Evolutionary conservation across 116 monocot species (phyloP).

Genomic region (Iris pallida): DNA sequence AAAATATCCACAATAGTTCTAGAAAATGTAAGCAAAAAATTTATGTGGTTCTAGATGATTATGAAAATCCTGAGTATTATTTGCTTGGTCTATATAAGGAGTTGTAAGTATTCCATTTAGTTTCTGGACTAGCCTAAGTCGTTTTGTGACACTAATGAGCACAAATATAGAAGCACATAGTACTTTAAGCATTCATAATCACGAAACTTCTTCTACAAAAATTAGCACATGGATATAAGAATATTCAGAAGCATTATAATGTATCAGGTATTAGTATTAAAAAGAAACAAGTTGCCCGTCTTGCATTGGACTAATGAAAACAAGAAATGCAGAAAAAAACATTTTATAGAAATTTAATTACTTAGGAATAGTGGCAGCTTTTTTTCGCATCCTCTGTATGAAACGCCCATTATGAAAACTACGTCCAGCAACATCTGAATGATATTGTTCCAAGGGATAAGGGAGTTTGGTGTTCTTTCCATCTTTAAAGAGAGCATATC

Average conservation of each 20-base stretch:
- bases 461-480: conserved; percentile 63
- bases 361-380: conserved; percentile 74
- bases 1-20: too few relatives aligned
- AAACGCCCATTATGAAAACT: conserved; percentile 93
- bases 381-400: conserved; percentile 77
- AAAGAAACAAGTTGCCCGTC: neutral
- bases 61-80: too few relatives aligned
- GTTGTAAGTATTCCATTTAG: too few relatives aligned
- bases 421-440: conserved; percentile 74
- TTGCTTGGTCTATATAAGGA: too few relatives aligned
- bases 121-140: too few relatives aligned
- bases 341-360: conserved; percentile 12
- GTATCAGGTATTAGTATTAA: neutral
- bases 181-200: neutral
- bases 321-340: neutral
- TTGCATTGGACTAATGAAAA: too few relatives aligned
- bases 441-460: conserved; percentile 72
- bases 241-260: neutral
- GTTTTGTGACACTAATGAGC: neutral
- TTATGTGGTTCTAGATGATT: too few relatives aligned
- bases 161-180: neutral
- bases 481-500: conserved; percentile 89
- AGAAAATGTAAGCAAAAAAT: too few relatives aligned
- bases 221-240: neutral
- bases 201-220: neutral